A percentile compares a stretch with the other conserved stretches of the same genome.
These are phyloP conservation scores for Pisolithus orientalis DNA, from an alignment of 768 basidiomycete genomes.

Conservation along the genomic window DNA sequence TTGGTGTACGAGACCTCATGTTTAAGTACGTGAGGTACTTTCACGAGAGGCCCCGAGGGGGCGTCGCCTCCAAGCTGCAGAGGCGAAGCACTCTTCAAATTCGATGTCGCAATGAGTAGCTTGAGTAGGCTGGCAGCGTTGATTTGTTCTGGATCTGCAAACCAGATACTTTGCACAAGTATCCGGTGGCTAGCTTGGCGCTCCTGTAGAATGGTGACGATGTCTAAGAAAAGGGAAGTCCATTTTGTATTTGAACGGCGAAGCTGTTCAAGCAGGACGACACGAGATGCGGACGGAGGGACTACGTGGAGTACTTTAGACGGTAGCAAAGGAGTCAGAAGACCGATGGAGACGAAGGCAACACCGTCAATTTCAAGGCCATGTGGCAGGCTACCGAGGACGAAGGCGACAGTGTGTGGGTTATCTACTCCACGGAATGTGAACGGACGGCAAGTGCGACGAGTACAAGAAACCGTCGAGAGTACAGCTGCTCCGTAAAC, in stretches of 20 bases:
- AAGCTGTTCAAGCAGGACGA: conserved; percentile 81
- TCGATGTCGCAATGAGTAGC: conserved; percentile 41
- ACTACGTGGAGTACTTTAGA: conserved; percentile 52
- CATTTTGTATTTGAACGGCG: conserved; percentile 74
- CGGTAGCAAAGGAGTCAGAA: conserved; percentile 63
- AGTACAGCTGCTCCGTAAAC: conserved; percentile 65
- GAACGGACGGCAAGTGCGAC: conserved; percentile 56
- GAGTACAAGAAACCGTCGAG: conserved; percentile 55
- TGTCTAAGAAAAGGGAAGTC: conserved; percentile 82
- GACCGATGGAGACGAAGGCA: conserved; percentile 54
- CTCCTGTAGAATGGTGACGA: conserved; percentile 66
- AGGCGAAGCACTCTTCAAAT: conserved; percentile 33
- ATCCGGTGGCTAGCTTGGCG: conserved; percentile 44
- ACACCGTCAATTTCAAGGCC: conserved; percentile 48
- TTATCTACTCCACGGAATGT: conserved; percentile 43
- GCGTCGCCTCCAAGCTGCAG: conserved; percentile 43
- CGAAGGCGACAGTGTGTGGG: conserved; percentile 64
- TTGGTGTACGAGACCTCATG: conserved; percentile 91
- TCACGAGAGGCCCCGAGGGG: conserved; percentile 15
- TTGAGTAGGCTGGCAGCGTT: conserved; percentile 41
- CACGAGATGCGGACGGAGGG: conserved; percentile 53
- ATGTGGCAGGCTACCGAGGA: conserved; percentile 50
- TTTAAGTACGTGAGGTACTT: conserved; percentile 65
- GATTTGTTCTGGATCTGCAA: conserved; percentile 44
- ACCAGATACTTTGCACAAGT: conserved; percentile 52